Percentiles rank a stretch among this genome's conserved stretches.
phyloP scores from a whole-genome alignment of 2,329 filamentous ascomycete genomes.

The Epichloe hybrida region DNA sequence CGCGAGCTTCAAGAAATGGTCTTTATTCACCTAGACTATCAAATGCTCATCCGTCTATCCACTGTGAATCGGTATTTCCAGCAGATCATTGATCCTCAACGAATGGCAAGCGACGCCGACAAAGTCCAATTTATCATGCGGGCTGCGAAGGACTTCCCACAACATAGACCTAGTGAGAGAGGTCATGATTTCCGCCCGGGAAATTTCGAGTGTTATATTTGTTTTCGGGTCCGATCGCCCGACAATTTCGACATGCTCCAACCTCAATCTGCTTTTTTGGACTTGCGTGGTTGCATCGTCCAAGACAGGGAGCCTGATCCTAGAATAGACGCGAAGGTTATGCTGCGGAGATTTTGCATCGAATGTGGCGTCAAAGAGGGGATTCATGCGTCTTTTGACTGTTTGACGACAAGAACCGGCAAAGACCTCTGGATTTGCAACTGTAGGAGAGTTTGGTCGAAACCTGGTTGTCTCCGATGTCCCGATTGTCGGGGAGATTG shows the following conservation, averaged over 20 bases:
- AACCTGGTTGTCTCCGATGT: slow-evolving; percentile 21
- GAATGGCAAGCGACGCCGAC: slow-evolving; percentile 21
- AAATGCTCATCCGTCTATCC: slow-evolving; percentile 26
- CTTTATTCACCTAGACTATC: slow-evolving; percentile 24
- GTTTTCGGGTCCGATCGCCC: slow-evolving; percentile 26
- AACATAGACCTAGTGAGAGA: slow-evolving; percentile 25
- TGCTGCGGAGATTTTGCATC: slow-evolving; percentile 27
- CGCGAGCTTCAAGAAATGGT: slow-evolving; percentile 20
- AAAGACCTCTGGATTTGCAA: slow-evolving; percentile 27
- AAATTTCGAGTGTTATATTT: slow-evolving; percentile 29
- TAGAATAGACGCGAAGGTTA: slow-evolving; percentile 15
- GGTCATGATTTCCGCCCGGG: slow-evolving; percentile 24
- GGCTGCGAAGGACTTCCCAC: slow-evolving; percentile 26
- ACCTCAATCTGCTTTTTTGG: slow-evolving; percentile 18
- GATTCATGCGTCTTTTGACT: slow-evolving; percentile 24
- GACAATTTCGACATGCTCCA: slow-evolving; percentile 26
- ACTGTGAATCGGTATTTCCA: slow-evolving; percentile 23
- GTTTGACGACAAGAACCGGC: slow-evolving; percentile 23
- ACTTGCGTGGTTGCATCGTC: slow-evolving; percentile 17
- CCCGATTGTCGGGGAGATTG: slow-evolving; percentile 22
- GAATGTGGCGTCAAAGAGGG: slow-evolving; percentile 26
- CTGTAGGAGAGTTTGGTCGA: slow-evolving; percentile 24
- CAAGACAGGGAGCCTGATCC: slow-evolving; percentile 15
- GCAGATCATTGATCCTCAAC: slow-evolving; percentile 18
- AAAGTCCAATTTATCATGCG: slow-evolving; percentile 28